These are phyloP conservation scores for Phytopythium boreale DNA, from an alignment of 352 stramenopile genomes.

Conservation along the genomic window DNA sequence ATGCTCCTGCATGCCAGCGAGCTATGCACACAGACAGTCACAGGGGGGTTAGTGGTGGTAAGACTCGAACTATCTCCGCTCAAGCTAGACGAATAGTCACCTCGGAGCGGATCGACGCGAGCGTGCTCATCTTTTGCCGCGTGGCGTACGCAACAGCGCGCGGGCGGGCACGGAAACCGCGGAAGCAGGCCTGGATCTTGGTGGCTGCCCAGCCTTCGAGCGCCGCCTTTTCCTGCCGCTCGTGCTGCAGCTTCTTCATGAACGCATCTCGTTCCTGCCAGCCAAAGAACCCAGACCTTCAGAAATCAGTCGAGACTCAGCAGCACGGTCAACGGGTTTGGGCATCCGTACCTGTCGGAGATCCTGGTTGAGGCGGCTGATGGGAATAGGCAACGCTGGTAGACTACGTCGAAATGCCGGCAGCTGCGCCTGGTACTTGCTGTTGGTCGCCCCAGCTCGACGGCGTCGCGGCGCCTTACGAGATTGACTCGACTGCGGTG, in stretches of 20 bases:
- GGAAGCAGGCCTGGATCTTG: conserved; percentile 63
- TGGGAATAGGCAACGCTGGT: conserved; percentile 46
- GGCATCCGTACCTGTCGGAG: conserved; percentile 16
- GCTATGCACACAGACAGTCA: conserved; percentile 18
- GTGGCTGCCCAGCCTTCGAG: conserved; percentile 62
- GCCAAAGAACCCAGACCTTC: neutral
- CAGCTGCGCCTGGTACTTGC: conserved; percentile 41
- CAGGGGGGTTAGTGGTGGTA: neutral
- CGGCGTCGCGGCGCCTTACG: conserved; percentile 9
- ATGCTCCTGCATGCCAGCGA: conserved; percentile 44
- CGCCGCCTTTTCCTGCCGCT: conserved; percentile 41
- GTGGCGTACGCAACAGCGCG: conserved; percentile 39
- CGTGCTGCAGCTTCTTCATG: conserved; percentile 48
- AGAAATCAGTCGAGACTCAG: neutral
- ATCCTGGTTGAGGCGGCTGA: conserved; percentile 47
- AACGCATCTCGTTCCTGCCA: conserved; percentile 50
- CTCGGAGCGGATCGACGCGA: conserved; percentile 34
- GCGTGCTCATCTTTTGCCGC: conserved; percentile 32
- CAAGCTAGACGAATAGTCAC: conserved; percentile 15
- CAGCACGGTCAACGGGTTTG: neutral
- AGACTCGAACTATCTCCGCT: neutral
- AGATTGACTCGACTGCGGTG: conserved; percentile 2
- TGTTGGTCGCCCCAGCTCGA: conserved; percentile 1
- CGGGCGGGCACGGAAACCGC: conserved; percentile 45
- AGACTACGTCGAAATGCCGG: conserved; percentile 49